Evolutionary conservation across 2,329 filamentous ascomycete genomes (phyloP), one percentile per base, ranked within the genome.

Genomic region (Cladobotryum mycophilum): DNA sequence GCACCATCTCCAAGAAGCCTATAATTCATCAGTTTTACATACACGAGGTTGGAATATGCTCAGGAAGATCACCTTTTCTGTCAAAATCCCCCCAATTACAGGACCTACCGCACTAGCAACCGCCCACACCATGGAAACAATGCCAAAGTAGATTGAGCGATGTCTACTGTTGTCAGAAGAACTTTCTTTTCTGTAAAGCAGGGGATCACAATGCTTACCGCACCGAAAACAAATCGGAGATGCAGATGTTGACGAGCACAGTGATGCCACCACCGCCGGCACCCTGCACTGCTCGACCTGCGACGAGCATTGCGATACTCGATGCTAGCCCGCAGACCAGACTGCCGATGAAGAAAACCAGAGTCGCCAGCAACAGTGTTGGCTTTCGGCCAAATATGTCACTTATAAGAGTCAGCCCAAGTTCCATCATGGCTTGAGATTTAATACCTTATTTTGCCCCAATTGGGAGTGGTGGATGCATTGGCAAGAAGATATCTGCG

Each of bases 91-190:
- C 22, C 22, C 22, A 25, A 25, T 65, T 2, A 85, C 70, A 0
- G 85, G 85, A 0, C 85, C 86, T n/a, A 86, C 67, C 0, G 78
- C 79, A 35, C 76, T 78, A 3, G 85, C 83, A 17, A 85, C 63
- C 2, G 82, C 82, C 85, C 85, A 83, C 0, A 86, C 79, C 46
- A 83, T 74, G 4, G 82, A 82, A 49, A 86, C 78, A 43, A 88
- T 67, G 1, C 83, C 84, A 59, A 82, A 85, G 59, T 83, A 79
- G 30, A 74, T 60, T 0, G 75, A 60, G 2, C 63, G 51, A 40
- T 63, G 58, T 20, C 22, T 25, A 25, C 22, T 25, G 22, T 25
- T 25, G 22, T 25, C 22, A 25, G 22, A 25, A 25, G 22, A 4
- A 7, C 22, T 25, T 25, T 25, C 22, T 25, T 25, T 4, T 25